Evolutionary conservation across 2,329 filamentous ascomycete genomes (phyloP), one percentile per base, ranked within the genome.

Genomic region (Teratosphaeria destructans): DNA sequence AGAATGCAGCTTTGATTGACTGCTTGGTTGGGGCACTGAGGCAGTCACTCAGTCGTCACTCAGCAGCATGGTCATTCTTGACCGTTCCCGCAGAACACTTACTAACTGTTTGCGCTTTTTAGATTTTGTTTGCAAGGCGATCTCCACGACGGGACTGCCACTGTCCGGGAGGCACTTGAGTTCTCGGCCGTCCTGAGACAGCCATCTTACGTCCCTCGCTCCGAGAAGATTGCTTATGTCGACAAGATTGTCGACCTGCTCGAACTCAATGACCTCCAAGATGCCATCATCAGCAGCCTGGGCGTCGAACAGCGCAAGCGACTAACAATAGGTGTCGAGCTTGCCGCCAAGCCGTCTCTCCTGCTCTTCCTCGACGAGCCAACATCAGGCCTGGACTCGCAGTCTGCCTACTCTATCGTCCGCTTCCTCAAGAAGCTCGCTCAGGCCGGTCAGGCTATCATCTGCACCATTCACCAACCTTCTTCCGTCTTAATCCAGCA

Each of bases 391-490:
- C 78, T 90, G 3, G 86, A 90, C 71, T 84, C 81, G 14, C 86
- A 89, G 65, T 84, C 83, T 1, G 85, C 87, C 0, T 87, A 80
- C 71, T 85, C 81, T 0, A 88, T 89, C 61, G 79, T 88, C 3
- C 78, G 82, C 1, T 88, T 89, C 74, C 68, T 89, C 59, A 85
- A 83, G 75, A 89, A 89, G 69, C 77, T 89, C 3, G 79, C 84
- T 5, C 76, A 79, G 7, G 83, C 85, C 12, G 86, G 86, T 1
- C 85, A 89, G 67, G 86, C 86, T 7, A 88, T 90, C 62, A 77
- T 90, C 57, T 89, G 86, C 72, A 89, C 86, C 0, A 89, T 89
- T 58, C 86, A 89, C 67, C 86, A 89, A 67, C 86, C 86, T 3
- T 86, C 83, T 2, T 85, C 84, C 1, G 80, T 87, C 61, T 76